These are phyloP conservation scores for Fistulinella prunicolor DNA, from an alignment of 768 basidiomycete genomes.

Conservation along the genomic window DNA sequence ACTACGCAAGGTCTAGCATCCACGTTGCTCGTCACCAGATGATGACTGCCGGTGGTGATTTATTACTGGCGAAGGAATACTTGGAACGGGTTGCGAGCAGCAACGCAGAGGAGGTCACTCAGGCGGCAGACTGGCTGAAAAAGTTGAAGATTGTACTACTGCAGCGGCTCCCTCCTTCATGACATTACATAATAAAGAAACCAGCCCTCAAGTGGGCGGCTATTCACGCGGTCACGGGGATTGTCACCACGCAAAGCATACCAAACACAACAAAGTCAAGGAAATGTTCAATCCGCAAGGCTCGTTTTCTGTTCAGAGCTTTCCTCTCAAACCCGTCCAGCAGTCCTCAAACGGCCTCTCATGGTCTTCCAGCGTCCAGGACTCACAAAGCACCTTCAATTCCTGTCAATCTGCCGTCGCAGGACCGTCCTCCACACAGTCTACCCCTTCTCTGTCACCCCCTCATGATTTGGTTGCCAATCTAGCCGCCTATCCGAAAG, in stretches of 20 bases:
- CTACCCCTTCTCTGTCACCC: conserved; percentile 3
- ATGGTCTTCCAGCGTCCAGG: conserved; percentile 2
- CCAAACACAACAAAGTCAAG: conserved; percentile 37
- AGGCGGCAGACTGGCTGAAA: conserved; percentile 71
- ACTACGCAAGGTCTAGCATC: conserved; percentile 81
- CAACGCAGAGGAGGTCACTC: conserved; percentile 78
- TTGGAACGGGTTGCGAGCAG: conserved; percentile 71
- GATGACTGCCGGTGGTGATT: conserved; percentile 55
- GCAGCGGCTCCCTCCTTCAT: conserved; percentile 13
- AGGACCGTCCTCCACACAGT: conserved; percentile 27
- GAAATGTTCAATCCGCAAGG: conserved; percentile 32
- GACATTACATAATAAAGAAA: neutral
- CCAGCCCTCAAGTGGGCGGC: conserved; percentile 32
- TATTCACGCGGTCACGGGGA: conserved; percentile 38
- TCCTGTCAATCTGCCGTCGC: conserved; percentile 13
- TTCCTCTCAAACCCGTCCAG: conserved; percentile 18
- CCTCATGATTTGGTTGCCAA: conserved; percentile 27
- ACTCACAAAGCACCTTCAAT: conserved; percentile 4
- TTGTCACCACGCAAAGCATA: conserved; percentile 36
- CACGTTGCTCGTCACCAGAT: conserved; percentile 82
- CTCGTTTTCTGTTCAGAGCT: conserved; percentile 30
- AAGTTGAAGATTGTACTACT: conserved; percentile 41
- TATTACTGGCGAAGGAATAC: conserved; percentile 69
- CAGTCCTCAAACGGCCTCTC: conserved; percentile 1
- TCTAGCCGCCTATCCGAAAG: conserved; percentile 29